A percentile compares a stretch with the other conserved stretches of the same genome.
phyloP scores from a whole-genome alignment of 139 green algal species.

The Chlamydomonas schloesseri region DNA sequence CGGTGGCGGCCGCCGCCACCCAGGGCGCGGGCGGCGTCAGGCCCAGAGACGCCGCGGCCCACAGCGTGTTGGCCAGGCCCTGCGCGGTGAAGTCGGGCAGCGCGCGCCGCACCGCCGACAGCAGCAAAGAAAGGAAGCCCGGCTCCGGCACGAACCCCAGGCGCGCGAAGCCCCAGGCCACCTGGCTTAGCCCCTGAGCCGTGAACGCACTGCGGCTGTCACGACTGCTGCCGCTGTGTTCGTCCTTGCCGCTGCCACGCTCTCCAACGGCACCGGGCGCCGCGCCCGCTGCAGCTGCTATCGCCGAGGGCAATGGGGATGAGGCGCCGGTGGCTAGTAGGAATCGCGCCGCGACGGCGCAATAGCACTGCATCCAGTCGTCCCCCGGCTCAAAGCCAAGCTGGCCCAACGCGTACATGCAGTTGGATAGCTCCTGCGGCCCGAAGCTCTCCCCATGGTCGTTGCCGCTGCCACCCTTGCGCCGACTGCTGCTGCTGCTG shows the following conservation, averaged over 20 bases:
- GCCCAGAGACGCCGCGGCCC: background rate
- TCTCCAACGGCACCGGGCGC: background rate
- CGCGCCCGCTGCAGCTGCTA: too few relatives aligned
- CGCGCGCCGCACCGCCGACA: background rate
- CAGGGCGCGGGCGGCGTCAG: background rate
- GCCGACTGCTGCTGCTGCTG: too few relatives aligned
- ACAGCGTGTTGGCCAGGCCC: constrained; percentile 16
- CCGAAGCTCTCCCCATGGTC: background rate
- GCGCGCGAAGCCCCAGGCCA: constrained; percentile 13
- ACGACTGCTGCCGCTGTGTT: background rate
- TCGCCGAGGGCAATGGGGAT: background rate
- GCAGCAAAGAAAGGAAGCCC: background rate
- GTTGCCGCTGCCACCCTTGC: background rate
- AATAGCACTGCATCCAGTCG: background rate
- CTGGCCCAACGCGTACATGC: background rate
- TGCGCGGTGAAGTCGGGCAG: constrained; percentile 1
- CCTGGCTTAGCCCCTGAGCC: constrained; percentile 23
- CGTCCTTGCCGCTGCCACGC: background rate
- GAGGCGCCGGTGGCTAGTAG: background rate
- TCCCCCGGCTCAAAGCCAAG: background rate
- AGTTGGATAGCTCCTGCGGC: constrained; percentile 25
- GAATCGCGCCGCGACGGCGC: background rate
- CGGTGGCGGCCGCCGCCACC: background rate
- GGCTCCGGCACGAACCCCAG: background rate
- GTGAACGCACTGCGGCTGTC: background rate